phyloP scores from a whole-genome alignment of 441 rosid genomes.

The Syzygium syzygioides region DNA sequence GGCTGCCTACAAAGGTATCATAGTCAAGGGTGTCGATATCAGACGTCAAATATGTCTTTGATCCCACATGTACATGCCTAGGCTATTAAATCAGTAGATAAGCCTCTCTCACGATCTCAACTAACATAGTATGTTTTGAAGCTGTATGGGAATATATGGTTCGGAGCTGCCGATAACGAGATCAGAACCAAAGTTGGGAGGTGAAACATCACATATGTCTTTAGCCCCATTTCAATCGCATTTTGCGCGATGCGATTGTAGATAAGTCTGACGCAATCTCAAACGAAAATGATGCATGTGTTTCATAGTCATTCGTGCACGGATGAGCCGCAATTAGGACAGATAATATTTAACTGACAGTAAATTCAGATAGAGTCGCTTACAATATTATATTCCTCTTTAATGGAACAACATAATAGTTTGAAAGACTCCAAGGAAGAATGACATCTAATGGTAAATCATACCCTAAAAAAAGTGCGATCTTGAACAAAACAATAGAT shows the following conservation, averaged over 20 bases:
- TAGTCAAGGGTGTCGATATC: not conserved
- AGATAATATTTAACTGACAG: not conserved
- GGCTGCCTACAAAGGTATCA: not conserved
- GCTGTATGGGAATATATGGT: not conserved
- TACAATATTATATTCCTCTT: not conserved
- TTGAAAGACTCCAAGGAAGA: not conserved
- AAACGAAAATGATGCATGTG: not conserved
- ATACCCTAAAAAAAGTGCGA: not conserved
- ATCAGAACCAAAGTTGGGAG: not conserved
- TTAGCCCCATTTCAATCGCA: accelerated
- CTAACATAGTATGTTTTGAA: not conserved
- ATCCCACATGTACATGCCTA: not conserved
- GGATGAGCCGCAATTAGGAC: not conserved
- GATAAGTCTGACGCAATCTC: not conserved
- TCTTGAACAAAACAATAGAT: not conserved
- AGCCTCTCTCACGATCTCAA: not conserved
- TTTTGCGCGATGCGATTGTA: not conserved
- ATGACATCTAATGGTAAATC: not conserved
- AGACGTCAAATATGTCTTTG: not conserved
- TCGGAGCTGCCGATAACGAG: not conserved
- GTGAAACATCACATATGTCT: not conserved
- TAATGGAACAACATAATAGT: not conserved
- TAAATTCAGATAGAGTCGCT: not conserved
- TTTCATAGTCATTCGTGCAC: not conserved
- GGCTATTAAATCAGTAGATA: not conserved